Percentiles rank a stretch among this genome's conserved stretches.
Conservation (phyloP, 179 eudicot species). For the Gypsophila paniculata region DNA sequence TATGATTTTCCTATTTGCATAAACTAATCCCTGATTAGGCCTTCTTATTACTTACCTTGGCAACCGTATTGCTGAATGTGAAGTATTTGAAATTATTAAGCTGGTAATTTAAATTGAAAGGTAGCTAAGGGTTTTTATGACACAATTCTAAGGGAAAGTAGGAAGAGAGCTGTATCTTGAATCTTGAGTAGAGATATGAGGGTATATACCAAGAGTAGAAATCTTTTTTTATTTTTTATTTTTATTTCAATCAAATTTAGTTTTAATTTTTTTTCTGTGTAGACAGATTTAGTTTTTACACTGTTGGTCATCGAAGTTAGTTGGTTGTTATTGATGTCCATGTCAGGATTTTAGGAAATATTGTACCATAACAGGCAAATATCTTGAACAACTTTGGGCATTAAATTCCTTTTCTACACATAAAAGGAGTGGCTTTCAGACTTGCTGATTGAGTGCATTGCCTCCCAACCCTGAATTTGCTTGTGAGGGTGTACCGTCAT, state of each 20-base stretch:
- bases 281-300: background rate
- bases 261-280: background rate
- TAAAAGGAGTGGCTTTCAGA: background rate
- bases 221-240: no score
- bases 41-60: background rate
- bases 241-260: background rate
- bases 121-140: background rate
- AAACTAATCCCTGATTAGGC: background rate
- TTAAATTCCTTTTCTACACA: background rate
- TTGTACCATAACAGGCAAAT: background rate
- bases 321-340: background rate
- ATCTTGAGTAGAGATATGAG: background rate
- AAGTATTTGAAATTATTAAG: background rate
- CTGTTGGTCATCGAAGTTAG: background rate
- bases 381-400: background rate
- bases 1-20: background rate
- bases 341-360: background rate
- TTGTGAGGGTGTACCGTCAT: background rate
- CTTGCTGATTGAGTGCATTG: background rate
- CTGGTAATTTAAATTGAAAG: constrained; percentile 2
- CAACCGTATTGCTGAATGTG: background rate
- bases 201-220: background rate
- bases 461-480: background rate
- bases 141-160: background rate
- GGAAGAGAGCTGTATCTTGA: background rate